phyloP scores from a whole-genome alignment of 768 basidiomycete species.

The Russula olivacea region DNA sequence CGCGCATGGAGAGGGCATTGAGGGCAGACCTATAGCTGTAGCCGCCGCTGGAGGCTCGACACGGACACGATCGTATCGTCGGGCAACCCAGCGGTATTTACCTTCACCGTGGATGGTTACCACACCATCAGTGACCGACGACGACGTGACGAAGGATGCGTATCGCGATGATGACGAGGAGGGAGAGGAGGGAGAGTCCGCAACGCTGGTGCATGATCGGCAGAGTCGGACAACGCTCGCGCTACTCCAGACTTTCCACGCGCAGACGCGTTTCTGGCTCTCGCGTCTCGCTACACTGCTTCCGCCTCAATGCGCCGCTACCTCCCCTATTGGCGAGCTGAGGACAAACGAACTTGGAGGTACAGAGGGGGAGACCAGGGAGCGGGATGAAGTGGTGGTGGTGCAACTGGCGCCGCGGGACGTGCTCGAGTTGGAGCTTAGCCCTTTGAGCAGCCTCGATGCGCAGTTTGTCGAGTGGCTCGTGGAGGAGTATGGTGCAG shows the following conservation, averaged over 20 bases:
- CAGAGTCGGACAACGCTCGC: slow-evolving; percentile 42
- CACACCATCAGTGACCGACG: background rate
- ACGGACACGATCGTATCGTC: slow-evolving; percentile 14
- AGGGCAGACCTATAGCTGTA: slow-evolving; percentile 39
- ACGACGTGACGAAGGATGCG: background rate
- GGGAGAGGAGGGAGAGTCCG: slow-evolving; percentile 43
- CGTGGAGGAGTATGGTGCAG: slow-evolving; percentile 55
- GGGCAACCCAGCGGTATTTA: slow-evolving; percentile 24
- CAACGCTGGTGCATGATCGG: slow-evolving; percentile 35
- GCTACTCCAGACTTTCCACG: slow-evolving; percentile 57
- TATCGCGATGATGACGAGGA: slow-evolving; percentile 5
- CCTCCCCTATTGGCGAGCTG: background rate
- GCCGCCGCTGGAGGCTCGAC: background rate
- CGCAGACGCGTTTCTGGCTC: slow-evolving; percentile 54
- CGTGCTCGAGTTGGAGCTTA: slow-evolving; percentile 60
- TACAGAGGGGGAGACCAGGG: background rate
- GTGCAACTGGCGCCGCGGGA: slow-evolving; percentile 20
- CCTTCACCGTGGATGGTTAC: slow-evolving; percentile 27
- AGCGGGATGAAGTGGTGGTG: slow-evolving; percentile 23
- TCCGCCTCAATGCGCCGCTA: background rate
- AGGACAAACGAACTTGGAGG: background rate
- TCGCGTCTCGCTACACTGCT: slow-evolving; percentile 34
- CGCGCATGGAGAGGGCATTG: slow-evolving; percentile 64
- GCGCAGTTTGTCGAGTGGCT: slow-evolving; percentile 77
- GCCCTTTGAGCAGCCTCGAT: slow-evolving; percentile 65